Evolutionary conservation across 1,284 basidiomycete species (phyloP).

Genomic region (Rhodotorula sp.): DNA sequence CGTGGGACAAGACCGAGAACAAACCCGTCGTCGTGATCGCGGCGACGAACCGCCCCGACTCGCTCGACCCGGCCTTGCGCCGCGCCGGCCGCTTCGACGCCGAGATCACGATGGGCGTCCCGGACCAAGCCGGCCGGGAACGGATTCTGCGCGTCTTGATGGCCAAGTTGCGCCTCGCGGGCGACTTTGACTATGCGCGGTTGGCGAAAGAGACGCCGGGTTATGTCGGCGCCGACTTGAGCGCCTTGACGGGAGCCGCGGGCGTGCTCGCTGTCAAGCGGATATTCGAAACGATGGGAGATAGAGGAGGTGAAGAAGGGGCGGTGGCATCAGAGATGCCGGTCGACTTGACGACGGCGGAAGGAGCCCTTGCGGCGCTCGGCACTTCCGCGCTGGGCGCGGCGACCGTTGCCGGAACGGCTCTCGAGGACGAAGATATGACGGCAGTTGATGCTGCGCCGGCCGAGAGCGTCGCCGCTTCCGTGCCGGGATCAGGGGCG

Average conservation of each 20-base stretch:
- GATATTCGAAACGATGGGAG: slow-evolving; percentile 81
- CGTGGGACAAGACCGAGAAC: slow-evolving; percentile 85
- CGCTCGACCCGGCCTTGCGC: slow-evolving; percentile 86
- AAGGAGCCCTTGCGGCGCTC: slow-evolving; percentile 18
- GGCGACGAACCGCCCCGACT: slow-evolving; percentile 92
- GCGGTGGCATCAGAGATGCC: slow-evolving; percentile 1
- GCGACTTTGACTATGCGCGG: slow-evolving; percentile 74
- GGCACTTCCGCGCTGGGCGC: neutral
- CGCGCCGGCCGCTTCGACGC: slow-evolving; percentile 94
- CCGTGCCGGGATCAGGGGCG: neutral
- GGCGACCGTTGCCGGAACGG: neutral
- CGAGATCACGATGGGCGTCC: slow-evolving; percentile 96
- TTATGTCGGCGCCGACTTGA: slow-evolving; percentile 92
- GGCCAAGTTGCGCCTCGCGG: slow-evolving; percentile 69
- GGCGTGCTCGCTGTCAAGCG: slow-evolving; percentile 95
- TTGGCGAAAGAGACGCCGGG: slow-evolving; percentile 93
- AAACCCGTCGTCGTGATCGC: slow-evolving; percentile 93
- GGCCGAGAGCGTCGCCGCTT: neutral
- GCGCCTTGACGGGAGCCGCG: slow-evolving; percentile 85
- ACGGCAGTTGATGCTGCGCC: neutral
- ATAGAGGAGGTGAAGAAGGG: neutral
- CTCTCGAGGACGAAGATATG: slow-evolving; percentile 43
- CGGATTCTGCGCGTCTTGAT: slow-evolving; percentile 81
- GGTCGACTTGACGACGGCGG: slow-evolving; percentile 20
- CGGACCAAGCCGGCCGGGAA: slow-evolving; percentile 82